These are phyloP conservation scores for Scenedesmus sp. DNA, from an alignment of 163 green algal species.

Conservation along the genomic window DNA sequence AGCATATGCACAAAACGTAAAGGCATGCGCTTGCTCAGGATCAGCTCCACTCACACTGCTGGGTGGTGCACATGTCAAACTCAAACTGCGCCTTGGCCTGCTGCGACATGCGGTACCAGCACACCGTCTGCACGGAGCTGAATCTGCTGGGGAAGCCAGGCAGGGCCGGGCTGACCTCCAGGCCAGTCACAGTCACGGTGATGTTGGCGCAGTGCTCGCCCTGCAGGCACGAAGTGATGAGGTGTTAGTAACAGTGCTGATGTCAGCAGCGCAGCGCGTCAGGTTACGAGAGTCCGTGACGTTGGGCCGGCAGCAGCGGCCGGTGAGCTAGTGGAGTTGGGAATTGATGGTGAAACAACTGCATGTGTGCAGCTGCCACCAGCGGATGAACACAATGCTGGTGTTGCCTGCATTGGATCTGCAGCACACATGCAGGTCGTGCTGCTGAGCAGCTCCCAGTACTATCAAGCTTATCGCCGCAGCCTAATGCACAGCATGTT, in stretches of 20 bases:
- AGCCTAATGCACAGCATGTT: not conserved
- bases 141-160: not conserved
- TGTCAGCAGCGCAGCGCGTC: not conserved
- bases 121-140: constrained; percentile 12
- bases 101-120: constrained; percentile 35
- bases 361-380: no score
- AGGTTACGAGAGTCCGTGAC: no score
- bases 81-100: constrained; percentile 44
- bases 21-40: no score
- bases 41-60: constrained; percentile 44
- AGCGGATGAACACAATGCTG: not conserved
- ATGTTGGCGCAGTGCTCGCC: constrained; percentile 39
- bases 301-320: no score
- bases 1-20: no score
- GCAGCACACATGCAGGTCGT: not conserved
- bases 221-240: not conserved
- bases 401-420: not conserved
- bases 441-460: no score
- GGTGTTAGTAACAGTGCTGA: no score
- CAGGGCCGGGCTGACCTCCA: not conserved
- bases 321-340: no score
- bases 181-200: constrained; percentile 24
- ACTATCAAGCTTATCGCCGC: no score
- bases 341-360: no score
- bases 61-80: constrained; percentile 55